A percentile compares a stretch with the other conserved stretches of the same genome.
These are phyloP conservation scores for Fusarium metavorans DNA, from an alignment of 2,329 filamentous ascomycete species.

Conservation along the genomic window DNA sequence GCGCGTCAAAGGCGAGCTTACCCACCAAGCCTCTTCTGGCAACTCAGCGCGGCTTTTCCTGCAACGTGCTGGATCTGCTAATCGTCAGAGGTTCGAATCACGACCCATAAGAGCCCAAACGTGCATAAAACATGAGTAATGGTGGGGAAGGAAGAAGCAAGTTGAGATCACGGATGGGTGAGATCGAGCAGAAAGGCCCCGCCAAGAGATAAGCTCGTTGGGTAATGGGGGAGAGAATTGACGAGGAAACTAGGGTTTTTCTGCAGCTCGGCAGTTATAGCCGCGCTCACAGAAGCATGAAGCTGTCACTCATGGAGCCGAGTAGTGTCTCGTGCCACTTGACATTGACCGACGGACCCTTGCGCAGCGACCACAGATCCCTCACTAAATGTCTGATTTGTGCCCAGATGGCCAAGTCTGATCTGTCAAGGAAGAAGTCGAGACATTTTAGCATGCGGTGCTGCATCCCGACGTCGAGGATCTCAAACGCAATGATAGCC, in stretches of 20 bases:
- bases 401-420: constrained; percentile 37
- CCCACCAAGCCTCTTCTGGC: constrained; percentile 9
- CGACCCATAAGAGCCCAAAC: neutral
- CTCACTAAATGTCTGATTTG: constrained; percentile 32
- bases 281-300: constrained; percentile 35
- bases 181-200: neutral
- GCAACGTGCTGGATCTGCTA: constrained; percentile 22
- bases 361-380: constrained; percentile 37
- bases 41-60: constrained; percentile 26
- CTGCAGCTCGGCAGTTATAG: neutral
- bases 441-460: constrained; percentile 39
- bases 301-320: constrained; percentile 37
- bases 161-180: neutral
- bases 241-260: neutral
- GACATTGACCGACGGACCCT: constrained; percentile 24
- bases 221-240: neutral
- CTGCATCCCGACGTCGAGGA: constrained; percentile 19
- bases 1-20: constrained; percentile 9
- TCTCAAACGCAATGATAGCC: constrained; percentile 40
- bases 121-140: neutral
- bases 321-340: constrained; percentile 40
- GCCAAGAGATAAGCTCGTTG: neutral
- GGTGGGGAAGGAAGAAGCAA: neutral
- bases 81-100: constrained; percentile 16
- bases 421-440: constrained; percentile 26